These are phyloP conservation scores for Acorus calamus DNA, from an alignment of 106 monocot species.

Conservation along the genomic window DNA sequence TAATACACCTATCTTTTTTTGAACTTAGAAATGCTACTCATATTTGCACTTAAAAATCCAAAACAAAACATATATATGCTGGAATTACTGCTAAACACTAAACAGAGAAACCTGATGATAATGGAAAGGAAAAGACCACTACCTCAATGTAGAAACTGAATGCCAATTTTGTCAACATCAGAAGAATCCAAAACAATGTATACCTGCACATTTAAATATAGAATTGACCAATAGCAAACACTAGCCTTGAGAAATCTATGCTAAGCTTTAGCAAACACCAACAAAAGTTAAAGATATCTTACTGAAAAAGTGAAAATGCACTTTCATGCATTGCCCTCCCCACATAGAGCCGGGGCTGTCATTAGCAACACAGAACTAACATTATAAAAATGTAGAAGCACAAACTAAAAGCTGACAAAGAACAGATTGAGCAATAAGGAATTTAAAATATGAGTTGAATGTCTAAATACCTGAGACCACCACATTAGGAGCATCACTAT, in stretches of 20 bases:
- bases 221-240: neutral
- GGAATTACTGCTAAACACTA: neutral
- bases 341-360: slow-evolving; percentile 87
- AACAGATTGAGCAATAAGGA: slow-evolving; percentile 3
- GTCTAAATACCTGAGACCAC: slow-evolving; percentile 88
- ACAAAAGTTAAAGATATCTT: slow-evolving; percentile 15
- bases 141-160: slow-evolving; percentile 95
- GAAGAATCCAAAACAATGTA: slow-evolving; percentile 79
- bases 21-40: too few relatives aligned
- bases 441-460: neutral
- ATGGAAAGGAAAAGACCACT: neutral
- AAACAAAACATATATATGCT: neutral
- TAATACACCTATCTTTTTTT: neutral
- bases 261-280: neutral
- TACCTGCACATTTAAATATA: slow-evolving; percentile 48
- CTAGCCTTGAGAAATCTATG: neutral
- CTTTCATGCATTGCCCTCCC: slow-evolving; percentile 99
- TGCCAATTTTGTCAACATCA: slow-evolving; percentile 60
- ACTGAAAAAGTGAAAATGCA: slow-evolving; percentile 78
- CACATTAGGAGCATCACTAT: slow-evolving; percentile 87
- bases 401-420: neutral
- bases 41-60: neutral
- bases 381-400: neutral
- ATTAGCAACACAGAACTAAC: neutral
- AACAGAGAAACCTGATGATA: neutral